Evolutionary conservation across 2,329 filamentous ascomycete species (phyloP).

Genomic region (Aspergillus jensenii): DNA sequence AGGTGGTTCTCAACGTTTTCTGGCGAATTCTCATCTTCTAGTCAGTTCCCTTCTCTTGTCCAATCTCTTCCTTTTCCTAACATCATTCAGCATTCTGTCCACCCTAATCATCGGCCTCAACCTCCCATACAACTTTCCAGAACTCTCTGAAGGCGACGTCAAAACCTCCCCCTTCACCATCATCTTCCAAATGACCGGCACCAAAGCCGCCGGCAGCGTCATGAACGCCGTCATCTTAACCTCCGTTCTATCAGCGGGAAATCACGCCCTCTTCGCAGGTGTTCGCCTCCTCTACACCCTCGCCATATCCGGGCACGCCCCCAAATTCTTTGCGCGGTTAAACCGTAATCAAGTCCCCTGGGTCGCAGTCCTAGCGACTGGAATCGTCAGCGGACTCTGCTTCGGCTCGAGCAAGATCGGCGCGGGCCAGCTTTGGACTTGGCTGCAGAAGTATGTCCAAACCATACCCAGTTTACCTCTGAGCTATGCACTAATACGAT

Average conservation of each 20-base stretch:
- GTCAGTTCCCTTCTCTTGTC: background rate
- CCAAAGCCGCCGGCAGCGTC: slow-evolving; percentile 55
- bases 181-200: slow-evolving; percentile 60
- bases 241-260: slow-evolving; percentile 58
- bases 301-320: slow-evolving; percentile 57
- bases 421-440: slow-evolving; percentile 64
- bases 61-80: background rate
- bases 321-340: slow-evolving; percentile 52
- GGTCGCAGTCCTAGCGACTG: slow-evolving; percentile 56
- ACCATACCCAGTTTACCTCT: background rate
- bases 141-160: slow-evolving; percentile 44
- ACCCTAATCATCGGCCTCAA: slow-evolving; percentile 59
- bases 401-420: slow-evolving; percentile 67
- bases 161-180: slow-evolving; percentile 59
- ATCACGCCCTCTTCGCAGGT: slow-evolving; percentile 59
- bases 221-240: slow-evolving; percentile 64
- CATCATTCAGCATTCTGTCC: slow-evolving; percentile 38
- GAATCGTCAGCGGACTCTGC: slow-evolving; percentile 57
- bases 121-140: slow-evolving; percentile 56
- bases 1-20: slow-evolving; percentile 65
- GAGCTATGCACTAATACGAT: slow-evolving; percentile 3
- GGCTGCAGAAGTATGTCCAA: slow-evolving; percentile 60
- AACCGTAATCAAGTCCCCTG: slow-evolving; percentile 55
- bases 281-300: slow-evolving; percentile 59
- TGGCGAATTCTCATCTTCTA: slow-evolving; percentile 62